These are phyloP conservation scores for Hygrophoropsis aurantiaca DNA, from an alignment of 768 basidiomycete species.

Conservation along the genomic window DNA sequence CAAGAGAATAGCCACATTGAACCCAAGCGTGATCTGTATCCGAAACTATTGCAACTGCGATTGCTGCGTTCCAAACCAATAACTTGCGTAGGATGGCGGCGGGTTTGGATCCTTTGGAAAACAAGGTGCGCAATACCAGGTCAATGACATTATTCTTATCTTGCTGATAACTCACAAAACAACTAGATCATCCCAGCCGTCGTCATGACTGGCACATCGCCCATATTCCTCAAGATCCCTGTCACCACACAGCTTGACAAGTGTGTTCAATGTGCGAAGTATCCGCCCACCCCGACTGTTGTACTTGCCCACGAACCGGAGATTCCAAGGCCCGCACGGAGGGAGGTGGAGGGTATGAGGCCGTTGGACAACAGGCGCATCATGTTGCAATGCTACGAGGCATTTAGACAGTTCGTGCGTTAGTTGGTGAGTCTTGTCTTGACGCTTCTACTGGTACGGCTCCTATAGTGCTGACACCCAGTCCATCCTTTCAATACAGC, in stretches of 20 bases:
- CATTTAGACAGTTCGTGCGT: constrained; percentile 17
- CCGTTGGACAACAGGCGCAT: constrained; percentile 2
- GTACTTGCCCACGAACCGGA: neutral
- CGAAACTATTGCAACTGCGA: neutral
- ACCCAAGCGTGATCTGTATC: constrained; percentile 9
- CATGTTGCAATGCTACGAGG: constrained; percentile 3
- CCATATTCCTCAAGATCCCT: constrained; percentile 4
- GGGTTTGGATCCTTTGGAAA: neutral
- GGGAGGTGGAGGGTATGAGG: neutral
- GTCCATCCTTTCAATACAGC: no score
- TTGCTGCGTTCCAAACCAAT: neutral
- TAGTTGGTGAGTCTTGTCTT: constrained; percentile 1
- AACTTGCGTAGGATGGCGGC: neutral
- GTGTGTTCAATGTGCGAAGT: neutral
- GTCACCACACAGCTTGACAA: neutral
- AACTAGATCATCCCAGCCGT: constrained; percentile 7
- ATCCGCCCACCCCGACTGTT: neutral
- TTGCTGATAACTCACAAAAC: neutral
- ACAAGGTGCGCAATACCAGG: constrained; percentile 6
- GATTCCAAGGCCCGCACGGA: neutral
- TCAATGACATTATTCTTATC: neutral
- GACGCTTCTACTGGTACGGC: no score
- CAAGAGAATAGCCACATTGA: constrained; percentile 15
- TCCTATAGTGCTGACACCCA: no score
- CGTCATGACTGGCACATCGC: constrained; percentile 1